These are phyloP conservation scores for Isoetes taiwanensis DNA, from an alignment of 75 land plant genomes.

Conservation along the genomic window DNA sequence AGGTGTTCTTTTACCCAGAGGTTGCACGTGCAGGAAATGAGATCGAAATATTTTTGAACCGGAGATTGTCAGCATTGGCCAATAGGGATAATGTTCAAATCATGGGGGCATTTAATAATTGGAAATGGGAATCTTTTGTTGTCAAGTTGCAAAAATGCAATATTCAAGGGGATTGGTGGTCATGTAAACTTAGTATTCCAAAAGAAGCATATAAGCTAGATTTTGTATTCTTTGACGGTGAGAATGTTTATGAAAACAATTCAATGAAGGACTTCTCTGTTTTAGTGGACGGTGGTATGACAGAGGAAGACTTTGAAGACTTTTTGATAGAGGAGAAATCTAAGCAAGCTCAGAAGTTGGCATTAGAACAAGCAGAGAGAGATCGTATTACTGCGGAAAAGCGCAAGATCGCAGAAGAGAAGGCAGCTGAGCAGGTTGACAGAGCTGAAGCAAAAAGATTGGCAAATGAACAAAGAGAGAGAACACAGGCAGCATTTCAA, in stretches of 20 bases:
- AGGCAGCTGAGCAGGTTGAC: slow-evolving; percentile 47
- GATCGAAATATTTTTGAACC: slow-evolving; percentile 55
- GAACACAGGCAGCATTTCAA: slow-evolving; percentile 22
- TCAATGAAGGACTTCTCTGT: slow-evolving; percentile 43
- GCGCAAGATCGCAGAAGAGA: slow-evolving; percentile 40
- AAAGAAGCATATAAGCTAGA: slow-evolving; percentile 64
- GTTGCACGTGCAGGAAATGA: slow-evolving; percentile 38
- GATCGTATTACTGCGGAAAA: slow-evolving; percentile 49
- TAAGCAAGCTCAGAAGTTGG: slow-evolving; percentile 45
- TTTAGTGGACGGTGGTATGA: slow-evolving; percentile 56
- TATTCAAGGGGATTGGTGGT: slow-evolving; percentile 75
- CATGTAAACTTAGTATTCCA: slow-evolving; percentile 54
- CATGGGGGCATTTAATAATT: slow-evolving; percentile 73
- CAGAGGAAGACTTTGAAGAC: slow-evolving; percentile 54
- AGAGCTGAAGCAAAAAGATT: slow-evolving; percentile 53
- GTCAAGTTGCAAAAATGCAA: slow-evolving; percentile 35
- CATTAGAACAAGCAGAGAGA: slow-evolving; percentile 48
- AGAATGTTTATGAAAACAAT: slow-evolving; percentile 66
- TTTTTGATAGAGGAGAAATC: slow-evolving; percentile 67
- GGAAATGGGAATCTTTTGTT: slow-evolving; percentile 73
- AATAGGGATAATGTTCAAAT: slow-evolving; percentile 43
- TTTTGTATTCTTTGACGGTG: slow-evolving; percentile 77
- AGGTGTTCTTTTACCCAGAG: slow-evolving; percentile 53
- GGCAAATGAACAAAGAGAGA: slow-evolving; percentile 31
- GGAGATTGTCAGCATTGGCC: slow-evolving; percentile 33